phyloP scores from a whole-genome alignment of 2,329 filamentous ascomycete genomes.

The Elsinoe arachidis region DNA sequence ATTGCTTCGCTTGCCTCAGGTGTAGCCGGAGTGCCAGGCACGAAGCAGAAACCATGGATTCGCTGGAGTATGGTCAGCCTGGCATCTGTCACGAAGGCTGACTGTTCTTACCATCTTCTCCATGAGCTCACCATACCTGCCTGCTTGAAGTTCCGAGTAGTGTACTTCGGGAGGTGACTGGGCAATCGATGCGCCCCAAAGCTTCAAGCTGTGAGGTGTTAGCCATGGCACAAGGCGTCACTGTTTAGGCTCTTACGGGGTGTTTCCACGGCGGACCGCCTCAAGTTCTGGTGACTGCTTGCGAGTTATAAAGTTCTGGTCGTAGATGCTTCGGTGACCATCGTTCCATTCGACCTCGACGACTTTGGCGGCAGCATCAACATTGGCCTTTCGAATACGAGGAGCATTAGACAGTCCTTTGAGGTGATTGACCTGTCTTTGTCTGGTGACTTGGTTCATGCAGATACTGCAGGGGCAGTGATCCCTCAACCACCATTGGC shows the following conservation, averaged over 20 bases:
- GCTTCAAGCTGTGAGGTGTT: neutral
- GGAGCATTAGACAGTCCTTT: conserved; percentile 1
- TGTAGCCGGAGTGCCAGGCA: conserved; percentile 58
- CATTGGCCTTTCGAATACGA: conserved; percentile 4
- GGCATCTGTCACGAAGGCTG: neutral
- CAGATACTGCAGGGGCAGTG: conserved; percentile 16
- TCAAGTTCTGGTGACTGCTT: conserved; percentile 12
- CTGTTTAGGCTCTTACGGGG: conserved; percentile 6
- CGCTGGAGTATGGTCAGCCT: conserved; percentile 25
- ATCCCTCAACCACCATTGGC: conserved; percentile 14
- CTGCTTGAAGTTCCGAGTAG: conserved; percentile 17
- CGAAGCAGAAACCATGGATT: conserved; percentile 67
- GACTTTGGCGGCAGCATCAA: conserved; percentile 9
- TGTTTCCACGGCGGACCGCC: conserved; percentile 13
- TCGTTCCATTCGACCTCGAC: conserved; percentile 15
- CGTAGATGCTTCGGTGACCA: conserved; percentile 17
- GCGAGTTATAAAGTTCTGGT: conserved; percentile 12
- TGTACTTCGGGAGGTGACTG: conserved; percentile 21
- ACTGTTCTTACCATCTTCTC: conserved; percentile 18
- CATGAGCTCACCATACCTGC: conserved; percentile 21
- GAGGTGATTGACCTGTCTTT: conserved; percentile 17
- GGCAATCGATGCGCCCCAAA: conserved; percentile 23
- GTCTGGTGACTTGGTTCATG: conserved; percentile 16
- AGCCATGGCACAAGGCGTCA: neutral
- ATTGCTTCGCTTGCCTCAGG: conserved; percentile 66